Evolutionary conservation across 345 rosid genomes (phyloP).

Genomic region (Rhizophora mangle): DNA sequence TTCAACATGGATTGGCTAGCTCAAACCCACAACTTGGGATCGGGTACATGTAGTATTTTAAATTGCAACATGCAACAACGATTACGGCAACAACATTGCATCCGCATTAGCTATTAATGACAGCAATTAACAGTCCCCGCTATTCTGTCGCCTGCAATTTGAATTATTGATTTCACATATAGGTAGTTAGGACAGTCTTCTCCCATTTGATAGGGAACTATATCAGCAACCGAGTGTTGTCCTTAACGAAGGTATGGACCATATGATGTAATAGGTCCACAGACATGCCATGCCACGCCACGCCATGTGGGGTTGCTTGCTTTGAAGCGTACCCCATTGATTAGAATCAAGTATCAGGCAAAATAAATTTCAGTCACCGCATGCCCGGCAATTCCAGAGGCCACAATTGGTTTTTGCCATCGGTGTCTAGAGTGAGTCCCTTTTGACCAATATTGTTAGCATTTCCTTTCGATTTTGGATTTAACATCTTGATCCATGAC

Average conservation of each 20-base stretch:
- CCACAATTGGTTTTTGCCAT: constrained; percentile 14
- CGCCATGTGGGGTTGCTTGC: constrained; percentile 35
- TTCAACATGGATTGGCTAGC: too few relatives aligned
- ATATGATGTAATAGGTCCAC: constrained; percentile 15
- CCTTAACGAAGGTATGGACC: constrained; percentile 12
- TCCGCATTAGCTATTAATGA: too few relatives aligned
- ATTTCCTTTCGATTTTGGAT: too few relatives aligned
- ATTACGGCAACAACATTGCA: too few relatives aligned
- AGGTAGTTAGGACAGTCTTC: background rate
- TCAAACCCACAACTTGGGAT: too few relatives aligned
- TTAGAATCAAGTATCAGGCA: background rate
- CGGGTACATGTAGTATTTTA: too few relatives aligned
- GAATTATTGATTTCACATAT: too few relatives aligned
- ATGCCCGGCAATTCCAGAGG: constrained; percentile 43
- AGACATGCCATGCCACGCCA: constrained; percentile 24
- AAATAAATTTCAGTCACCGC: constrained; percentile 13
- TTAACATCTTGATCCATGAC: too few relatives aligned
- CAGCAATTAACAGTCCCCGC: too few relatives aligned
- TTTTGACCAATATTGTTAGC: too few relatives aligned
- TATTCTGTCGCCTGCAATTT: too few relatives aligned
- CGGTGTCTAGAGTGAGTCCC: background rate
- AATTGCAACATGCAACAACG: too few relatives aligned
- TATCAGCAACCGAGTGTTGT: constrained; percentile 14
- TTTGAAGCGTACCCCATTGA: background rate
- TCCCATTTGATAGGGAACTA: constrained; percentile 13